Conservation (phyloP, 2,329 filamentous ascomycete genomes). For the Lachnellula hyalina region DNA sequence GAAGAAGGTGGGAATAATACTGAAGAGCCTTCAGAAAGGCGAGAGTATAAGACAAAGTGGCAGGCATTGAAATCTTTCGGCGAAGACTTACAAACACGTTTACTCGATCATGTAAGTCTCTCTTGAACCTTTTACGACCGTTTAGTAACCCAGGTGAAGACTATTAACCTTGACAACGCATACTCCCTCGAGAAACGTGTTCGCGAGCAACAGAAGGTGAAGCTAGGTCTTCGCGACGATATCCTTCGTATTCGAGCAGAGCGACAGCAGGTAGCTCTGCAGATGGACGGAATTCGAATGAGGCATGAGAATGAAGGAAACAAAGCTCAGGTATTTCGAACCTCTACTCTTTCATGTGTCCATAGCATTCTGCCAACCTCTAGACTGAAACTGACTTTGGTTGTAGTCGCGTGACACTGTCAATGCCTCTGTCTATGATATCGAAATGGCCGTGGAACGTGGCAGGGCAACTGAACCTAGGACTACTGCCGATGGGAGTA, state of each 20-base stretch:
- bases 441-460: slow-evolving; percentile 52
- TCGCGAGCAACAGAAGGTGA: slow-evolving; percentile 52
- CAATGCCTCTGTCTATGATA: slow-evolving; percentile 55
- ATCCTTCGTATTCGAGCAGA: slow-evolving; percentile 55
- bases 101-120: slow-evolving; percentile 53
- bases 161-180: slow-evolving; percentile 55
- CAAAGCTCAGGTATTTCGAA: slow-evolving; percentile 42
- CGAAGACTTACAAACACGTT: slow-evolving; percentile 48
- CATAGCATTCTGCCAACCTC: not conserved
- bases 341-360: not conserved
- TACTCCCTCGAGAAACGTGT: slow-evolving; percentile 54
- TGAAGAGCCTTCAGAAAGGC: slow-evolving; percentile 42
- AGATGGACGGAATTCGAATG: slow-evolving; percentile 57
- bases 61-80: slow-evolving; percentile 53
- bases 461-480: slow-evolving; percentile 44
- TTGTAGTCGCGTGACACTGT: slow-evolving; percentile 43
- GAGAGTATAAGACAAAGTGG: slow-evolving; percentile 51
- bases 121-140: not conserved
- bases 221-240: slow-evolving; percentile 50
- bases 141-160: slow-evolving; percentile 33
- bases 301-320: slow-evolving; percentile 52
- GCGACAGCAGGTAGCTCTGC: slow-evolving; percentile 55
- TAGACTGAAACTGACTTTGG: slow-evolving; percentile 4
- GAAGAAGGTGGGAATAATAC: slow-evolving; percentile 39
- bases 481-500: slow-evolving; percentile 42